Base-by-base conservation (phyloP, 345 rosid species). In the Cardamine resedifolia region DNA sequence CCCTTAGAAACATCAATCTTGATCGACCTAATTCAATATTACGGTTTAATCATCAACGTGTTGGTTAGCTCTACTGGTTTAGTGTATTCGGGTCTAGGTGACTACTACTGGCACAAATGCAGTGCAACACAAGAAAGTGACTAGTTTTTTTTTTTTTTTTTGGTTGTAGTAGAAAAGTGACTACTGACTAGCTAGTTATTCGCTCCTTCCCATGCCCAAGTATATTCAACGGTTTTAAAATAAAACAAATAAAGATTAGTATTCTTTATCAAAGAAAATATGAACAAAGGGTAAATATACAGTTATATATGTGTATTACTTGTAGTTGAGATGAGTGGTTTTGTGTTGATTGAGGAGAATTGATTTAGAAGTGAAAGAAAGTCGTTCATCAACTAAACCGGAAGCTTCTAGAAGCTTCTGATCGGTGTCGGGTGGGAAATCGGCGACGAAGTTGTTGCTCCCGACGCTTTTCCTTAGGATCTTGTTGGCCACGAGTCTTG, bases 401-500 rank as follows among this genome's bases (percentile, higher is more conserved):
- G 83, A 66, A 18, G 72, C 59, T 59, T 73, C 78, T 18, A 66
- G 52, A 56, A 81, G 67, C 20, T 75, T 49, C 58, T 75, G 70
- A 55, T 69, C 79, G 11, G 73, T n/a, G 43, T 63, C 60, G 51
- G 64, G 74, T 1, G 90, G 96, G 49, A 83, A 85, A 81, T 90
- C 98, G 0, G 98, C 87, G 0, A 85, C 85, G n/a, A 92, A 92
- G 70, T 82, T 88, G 78, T 73, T 86, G 88, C 88, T 84, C n/a
- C 96, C 90, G 43, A 83, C 57, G 57, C 84, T 72, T 68, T 79
- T 88, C 72, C 81, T 74, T 27, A 92, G 78, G 80, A 86, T 33
- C 82, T 90, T 92, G 77, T 75, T 90, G 21, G 85, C 92, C 28
- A 90, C 85, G 70, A 90, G 79, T 83, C 83, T 85, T 27, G 90